Conservation (phyloP, 164 flowering plant species). For the Houttuynia cordata region DNA sequence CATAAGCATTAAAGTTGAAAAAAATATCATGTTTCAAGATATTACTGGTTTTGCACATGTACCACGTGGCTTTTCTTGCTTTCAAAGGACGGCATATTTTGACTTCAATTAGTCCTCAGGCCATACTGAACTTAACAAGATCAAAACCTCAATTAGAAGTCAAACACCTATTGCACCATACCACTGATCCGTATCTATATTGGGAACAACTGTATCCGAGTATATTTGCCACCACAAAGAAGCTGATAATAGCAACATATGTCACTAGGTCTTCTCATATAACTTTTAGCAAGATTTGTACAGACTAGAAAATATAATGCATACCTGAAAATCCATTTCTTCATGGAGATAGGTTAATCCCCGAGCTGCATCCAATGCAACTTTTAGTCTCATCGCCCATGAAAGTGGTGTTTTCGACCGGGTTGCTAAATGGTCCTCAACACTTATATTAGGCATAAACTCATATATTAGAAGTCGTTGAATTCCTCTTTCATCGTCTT, state of each 20-base stretch:
- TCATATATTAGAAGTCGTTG: constrained; percentile 82
- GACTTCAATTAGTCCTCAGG: background rate
- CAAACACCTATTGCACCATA: no score
- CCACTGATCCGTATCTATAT: no score
- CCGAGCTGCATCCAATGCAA: constrained; percentile 84
- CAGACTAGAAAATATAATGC: background rate
- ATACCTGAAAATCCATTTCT: constrained; percentile 89
- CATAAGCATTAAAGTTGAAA: background rate
- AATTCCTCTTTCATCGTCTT: constrained; percentile 90
- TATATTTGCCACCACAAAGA: background rate
- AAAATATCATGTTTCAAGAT: no score
- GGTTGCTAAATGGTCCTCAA: constrained; percentile 61
- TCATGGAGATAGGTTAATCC: constrained; percentile 87
- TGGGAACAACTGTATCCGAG: no score
- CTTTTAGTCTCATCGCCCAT: constrained; percentile 73
- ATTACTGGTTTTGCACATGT: no score
- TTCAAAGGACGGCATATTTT: background rate
- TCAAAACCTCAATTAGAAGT: no score
- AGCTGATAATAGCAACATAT: background rate
- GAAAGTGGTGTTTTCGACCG: constrained; percentile 41
- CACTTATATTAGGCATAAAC: constrained; percentile 79
- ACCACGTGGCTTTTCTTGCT: background rate
- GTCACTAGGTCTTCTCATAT: background rate
- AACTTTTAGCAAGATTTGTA: background rate
- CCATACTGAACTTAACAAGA: background rate